Base-by-base conservation (phyloP, 805 yeast genomes). In the Jamesozyma spencerorum region DNA sequence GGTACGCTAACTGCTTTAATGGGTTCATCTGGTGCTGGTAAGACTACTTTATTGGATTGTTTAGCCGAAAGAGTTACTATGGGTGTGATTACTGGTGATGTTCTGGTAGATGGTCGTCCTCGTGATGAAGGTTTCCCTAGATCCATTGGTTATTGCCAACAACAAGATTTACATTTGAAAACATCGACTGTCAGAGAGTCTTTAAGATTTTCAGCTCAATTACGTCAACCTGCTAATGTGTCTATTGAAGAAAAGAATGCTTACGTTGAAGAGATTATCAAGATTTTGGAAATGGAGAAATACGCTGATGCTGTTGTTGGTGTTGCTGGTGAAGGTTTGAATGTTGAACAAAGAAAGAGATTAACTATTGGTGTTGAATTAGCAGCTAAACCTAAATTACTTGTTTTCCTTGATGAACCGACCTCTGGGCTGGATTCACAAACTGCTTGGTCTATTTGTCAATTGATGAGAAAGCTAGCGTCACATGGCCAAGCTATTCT, bases 161-260 rank as follows among this genome's bases (percentile, higher is more conserved):
- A n/a, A n/a, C n/a, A n/a, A n/a, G n/a, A n/a, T n/a, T n/a, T n/a
- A n/a, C n/a, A n/a, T n/a, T n/a, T n/a, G 51, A 65, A 69, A 18
- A 72, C 80, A 26, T 68, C 80, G 15, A 80, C 86, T 34, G 86
- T 81, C 17, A 74, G 86, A 54, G 88, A 81, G 59, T 81, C 88
- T 3, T 67, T 81, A 48, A 62, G 67, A 45, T 81, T 81, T 49
- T 71, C 82, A 37, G 87, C 87, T 11, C 63, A 74, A 37, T 64
- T 81, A 57, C 75, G 88, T 65, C 85, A 79, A 58, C 81, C 85
- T 11, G 52, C 60, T 15, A 41, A 51, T 18, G 76, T 73, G 31
- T 59, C 83, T 8, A 59, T 57, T 20, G 63, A 57, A 14, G 86
- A 80, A 51, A 81, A 81, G 57, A 64, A 75, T 34, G 75, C 63